These are phyloP conservation scores for Fusarium sp. DNA, from an alignment of 2,329 filamentous ascomycete species.

Conservation along the genomic window DNA sequence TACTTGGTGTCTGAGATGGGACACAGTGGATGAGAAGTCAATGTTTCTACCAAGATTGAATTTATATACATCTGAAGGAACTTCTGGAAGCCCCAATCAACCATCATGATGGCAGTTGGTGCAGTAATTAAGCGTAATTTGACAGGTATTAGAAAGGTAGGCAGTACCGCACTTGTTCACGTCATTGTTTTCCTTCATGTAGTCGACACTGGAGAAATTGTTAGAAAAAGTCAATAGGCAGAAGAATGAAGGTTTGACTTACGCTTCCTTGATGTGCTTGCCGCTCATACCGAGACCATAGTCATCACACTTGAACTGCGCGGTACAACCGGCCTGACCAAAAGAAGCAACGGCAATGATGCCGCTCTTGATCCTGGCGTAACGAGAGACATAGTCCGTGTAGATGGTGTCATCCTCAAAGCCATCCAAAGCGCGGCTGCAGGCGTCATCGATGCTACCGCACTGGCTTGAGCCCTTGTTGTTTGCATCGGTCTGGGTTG, in stretches of 20 bases:
- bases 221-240: background rate
- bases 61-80: no score
- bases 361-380: slow-evolving; percentile 3
- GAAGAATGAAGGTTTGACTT: background rate
- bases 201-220: background rate
- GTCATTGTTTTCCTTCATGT: slow-evolving; percentile 21
- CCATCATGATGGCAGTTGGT: slow-evolving; percentile 13
- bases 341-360: slow-evolving; percentile 4
- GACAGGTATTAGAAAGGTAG: slow-evolving; percentile 18
- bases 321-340: slow-evolving; percentile 19
- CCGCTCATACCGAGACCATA: slow-evolving; percentile 16
- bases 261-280: slow-evolving; percentile 18
- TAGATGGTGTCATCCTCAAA: slow-evolving; percentile 14
- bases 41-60: no score
- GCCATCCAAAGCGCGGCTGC: slow-evolving; percentile 2
- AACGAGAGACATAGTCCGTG: background rate
- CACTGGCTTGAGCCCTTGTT: slow-evolving; percentile 22
- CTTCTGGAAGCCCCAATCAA: background rate
- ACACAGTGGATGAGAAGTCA: no score
- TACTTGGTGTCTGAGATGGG: no score
- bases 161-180: slow-evolving; percentile 17
- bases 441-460: slow-evolving; percentile 21
- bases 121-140: slow-evolving; percentile 23
- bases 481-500: slow-evolving; percentile 8
- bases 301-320: slow-evolving; percentile 13